Evolutionary conservation across 169 alveolate species (phyloP).

Genomic region (Toxoplasma gondii): DNA sequence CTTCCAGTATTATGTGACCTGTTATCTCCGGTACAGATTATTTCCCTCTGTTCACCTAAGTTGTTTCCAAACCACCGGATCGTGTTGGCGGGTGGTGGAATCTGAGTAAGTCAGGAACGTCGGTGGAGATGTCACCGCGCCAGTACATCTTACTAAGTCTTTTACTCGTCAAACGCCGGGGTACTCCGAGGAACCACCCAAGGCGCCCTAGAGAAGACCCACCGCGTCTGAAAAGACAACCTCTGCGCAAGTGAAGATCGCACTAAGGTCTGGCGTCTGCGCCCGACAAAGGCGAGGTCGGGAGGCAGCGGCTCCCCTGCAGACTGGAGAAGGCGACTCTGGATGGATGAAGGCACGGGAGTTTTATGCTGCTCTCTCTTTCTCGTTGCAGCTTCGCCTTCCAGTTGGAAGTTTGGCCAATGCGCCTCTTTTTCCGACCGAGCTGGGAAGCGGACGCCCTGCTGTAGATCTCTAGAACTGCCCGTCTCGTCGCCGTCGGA

Average conservation of each 20-base stretch:
- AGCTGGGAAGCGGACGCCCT: too few relatives aligned
- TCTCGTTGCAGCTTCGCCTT: not conserved
- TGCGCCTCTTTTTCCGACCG: too few relatives aligned
- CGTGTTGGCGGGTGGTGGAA: too few relatives aligned
- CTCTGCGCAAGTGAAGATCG: not conserved
- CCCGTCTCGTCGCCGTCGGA: too few relatives aligned
- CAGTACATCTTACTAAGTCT: not conserved
- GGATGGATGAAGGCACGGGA: not conserved
- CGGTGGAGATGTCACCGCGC: too few relatives aligned
- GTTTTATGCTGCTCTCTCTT: not conserved
- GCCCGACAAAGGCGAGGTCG: not conserved
- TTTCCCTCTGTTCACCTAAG: too few relatives aligned
- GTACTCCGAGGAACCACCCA: not conserved
- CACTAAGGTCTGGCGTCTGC: not conserved
- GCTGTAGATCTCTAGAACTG: too few relatives aligned
- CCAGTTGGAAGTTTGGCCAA: too few relatives aligned
- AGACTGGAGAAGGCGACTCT: not conserved
- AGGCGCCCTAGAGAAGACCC: constrained; percentile 10
- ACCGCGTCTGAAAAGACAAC: constrained; percentile 31
- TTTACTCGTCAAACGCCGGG: constrained; percentile 1
- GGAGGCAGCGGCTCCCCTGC: not conserved
- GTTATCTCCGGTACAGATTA: too few relatives aligned
- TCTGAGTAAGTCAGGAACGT: too few relatives aligned
- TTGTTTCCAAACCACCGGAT: too few relatives aligned
- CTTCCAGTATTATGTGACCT: too few relatives aligned